phyloP scores from a whole-genome alignment of 1,284 basidiomycete species.

The Caloboletus firmus region DNA sequence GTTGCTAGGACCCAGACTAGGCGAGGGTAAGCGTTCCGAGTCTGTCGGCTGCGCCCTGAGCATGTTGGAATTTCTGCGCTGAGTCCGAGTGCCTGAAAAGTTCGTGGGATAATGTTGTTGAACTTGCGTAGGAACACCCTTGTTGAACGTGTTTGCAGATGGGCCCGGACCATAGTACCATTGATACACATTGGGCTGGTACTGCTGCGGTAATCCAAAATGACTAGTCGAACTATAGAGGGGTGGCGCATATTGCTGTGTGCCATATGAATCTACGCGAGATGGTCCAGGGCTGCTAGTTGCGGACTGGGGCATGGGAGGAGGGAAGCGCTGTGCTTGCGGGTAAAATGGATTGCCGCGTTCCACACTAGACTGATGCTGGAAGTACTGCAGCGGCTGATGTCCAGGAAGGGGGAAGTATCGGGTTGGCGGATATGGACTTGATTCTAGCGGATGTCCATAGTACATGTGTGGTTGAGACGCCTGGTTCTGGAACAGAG shows the following conservation, averaged over 20 bases:
- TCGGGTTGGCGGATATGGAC: constrained; percentile 36
- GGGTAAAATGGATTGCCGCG: constrained; percentile 23
- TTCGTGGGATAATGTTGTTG: constrained; percentile 40
- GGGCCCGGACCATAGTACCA: constrained; percentile 49
- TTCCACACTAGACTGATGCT: constrained; percentile 24
- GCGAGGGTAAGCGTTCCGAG: not conserved
- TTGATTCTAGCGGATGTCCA: constrained; percentile 31
- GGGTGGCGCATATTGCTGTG: constrained; percentile 40
- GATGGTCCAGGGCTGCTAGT: constrained; percentile 19
- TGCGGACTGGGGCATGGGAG: constrained; percentile 10
- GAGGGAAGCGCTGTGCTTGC: constrained; percentile 21
- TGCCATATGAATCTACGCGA: constrained; percentile 35
- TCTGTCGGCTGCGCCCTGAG: not conserved
- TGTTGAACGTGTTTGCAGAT: constrained; percentile 37
- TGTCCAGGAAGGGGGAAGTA: constrained; percentile 38
- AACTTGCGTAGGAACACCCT: constrained; percentile 37
- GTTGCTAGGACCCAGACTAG: not conserved
- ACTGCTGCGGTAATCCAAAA: constrained; percentile 47
- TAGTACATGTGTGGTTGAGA: constrained; percentile 43
- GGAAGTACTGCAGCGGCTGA: constrained; percentile 34
- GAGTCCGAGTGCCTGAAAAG: constrained; percentile 25
- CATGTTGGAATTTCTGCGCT: constrained; percentile 4
- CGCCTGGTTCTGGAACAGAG: constrained; percentile 37
- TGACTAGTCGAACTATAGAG: constrained; percentile 41
- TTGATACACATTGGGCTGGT: constrained; percentile 42